Percentiles rank a stretch among this genome's conserved stretches.
These are phyloP conservation scores for Tolypocladium tundrense DNA, from an alignment of 2,329 filamentous ascomycete species.

Conservation along the genomic window DNA sequence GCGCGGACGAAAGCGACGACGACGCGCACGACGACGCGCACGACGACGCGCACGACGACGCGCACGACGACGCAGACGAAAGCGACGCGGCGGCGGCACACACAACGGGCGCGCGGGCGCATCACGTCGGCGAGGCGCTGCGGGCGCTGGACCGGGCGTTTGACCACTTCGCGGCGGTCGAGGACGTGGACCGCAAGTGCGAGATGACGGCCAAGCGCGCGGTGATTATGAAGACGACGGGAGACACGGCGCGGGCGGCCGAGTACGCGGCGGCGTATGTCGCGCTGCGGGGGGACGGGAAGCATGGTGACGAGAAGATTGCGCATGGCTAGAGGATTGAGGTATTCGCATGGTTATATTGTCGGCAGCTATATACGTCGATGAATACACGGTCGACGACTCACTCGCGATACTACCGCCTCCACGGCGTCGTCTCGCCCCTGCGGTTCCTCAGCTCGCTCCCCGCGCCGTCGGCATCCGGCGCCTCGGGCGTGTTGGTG, in stretches of 20 bases:
- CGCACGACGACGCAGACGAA: too few relatives aligned
- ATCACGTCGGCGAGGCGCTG: conserved; percentile 46
- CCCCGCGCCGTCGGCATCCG: conserved; percentile 8
- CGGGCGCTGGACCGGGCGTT: conserved; percentile 54
- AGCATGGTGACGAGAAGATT: too few relatives aligned
- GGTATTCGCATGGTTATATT: too few relatives aligned
- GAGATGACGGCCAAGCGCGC: conserved; percentile 78
- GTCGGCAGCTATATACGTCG: too few relatives aligned
- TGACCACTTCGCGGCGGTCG: conserved; percentile 52
- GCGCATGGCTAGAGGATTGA: background rate
- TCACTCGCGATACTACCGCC: conserved; percentile 15
- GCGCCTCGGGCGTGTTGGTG: conserved; percentile 47
- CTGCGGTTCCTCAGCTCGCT: conserved; percentile 25
- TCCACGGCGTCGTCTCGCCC: conserved; percentile 19
- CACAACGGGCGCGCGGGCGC: conserved; percentile 18
- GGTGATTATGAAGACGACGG: conserved; percentile 60
- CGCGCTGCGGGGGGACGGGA: conserved; percentile 44
- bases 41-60: too few relatives aligned
- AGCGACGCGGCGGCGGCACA: too few relatives aligned
- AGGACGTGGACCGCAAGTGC: conserved; percentile 58
- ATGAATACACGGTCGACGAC: too few relatives aligned
- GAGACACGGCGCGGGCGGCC: conserved; percentile 53
- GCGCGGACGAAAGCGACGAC: too few relatives aligned
- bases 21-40: too few relatives aligned
- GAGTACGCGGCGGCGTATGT: conserved; percentile 58